Evolutionary conservation across 352 stramenopile species (phyloP).

Genomic region (Globisporangium cystogenes): DNA sequence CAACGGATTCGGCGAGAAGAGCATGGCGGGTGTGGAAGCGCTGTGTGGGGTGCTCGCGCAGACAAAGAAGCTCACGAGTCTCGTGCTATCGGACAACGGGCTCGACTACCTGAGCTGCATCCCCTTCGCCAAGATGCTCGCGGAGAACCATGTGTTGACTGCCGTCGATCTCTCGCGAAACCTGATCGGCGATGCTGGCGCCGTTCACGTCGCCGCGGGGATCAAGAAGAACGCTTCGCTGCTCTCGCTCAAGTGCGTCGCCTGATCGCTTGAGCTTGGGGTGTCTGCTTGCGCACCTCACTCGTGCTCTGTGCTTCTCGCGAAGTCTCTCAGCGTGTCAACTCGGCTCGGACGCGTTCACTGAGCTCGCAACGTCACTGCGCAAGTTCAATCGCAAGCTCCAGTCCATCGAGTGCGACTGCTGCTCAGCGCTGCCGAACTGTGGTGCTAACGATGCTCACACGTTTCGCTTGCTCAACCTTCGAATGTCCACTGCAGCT

Average conservation of each 20-base stretch:
- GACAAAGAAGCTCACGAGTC: conserved; percentile 26
- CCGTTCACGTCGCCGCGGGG: conserved; percentile 29
- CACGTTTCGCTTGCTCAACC: not conserved
- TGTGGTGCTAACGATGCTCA: too few species aligned
- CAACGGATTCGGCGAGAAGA: conserved; percentile 58
- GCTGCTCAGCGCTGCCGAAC: not conserved
- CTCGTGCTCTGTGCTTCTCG: too few species aligned
- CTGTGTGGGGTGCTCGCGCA: conserved; percentile 55
- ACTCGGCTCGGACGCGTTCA: conserved; percentile 39
- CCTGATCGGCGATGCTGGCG: conserved; percentile 36
- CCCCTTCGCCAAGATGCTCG: conserved; percentile 43
- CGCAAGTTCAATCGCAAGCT: conserved; percentile 49
- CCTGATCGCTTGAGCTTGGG: not conserved
- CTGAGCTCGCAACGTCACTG: conserved; percentile 21
- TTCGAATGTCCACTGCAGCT: conserved; percentile 2
- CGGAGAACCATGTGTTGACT: conserved; percentile 39
- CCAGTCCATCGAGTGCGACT: conserved; percentile 27
- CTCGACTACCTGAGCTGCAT: conserved; percentile 49
- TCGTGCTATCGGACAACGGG: conserved; percentile 43
- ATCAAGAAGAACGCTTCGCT: conserved; percentile 55
- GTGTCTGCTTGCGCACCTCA: too few species aligned
- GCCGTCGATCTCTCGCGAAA: conserved; percentile 41
- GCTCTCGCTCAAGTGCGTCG: conserved; percentile 32
- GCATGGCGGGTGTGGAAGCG: conserved; percentile 37
- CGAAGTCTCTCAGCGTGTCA: conserved; percentile 36